Percentiles rank a stretch among this genome's conserved stretches.
Evolutionary conservation across 2,329 filamentous ascomycete genomes (phyloP).

Genomic region (Lecanicillium sp.): DNA sequence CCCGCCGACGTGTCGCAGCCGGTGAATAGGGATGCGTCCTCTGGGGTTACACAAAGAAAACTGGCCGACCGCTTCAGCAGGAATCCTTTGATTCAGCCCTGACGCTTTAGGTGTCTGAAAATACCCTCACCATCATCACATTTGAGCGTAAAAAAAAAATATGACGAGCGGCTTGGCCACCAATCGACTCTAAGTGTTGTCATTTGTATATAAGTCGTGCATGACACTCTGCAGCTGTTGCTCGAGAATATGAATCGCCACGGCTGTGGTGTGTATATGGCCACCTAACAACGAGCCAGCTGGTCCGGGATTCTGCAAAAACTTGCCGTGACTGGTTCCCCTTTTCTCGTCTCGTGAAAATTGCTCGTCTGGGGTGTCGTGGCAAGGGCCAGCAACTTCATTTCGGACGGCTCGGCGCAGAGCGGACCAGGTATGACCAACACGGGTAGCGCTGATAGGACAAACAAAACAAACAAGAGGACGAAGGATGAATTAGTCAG

Average conservation of each 20-base stretch:
- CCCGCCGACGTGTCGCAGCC: background rate
- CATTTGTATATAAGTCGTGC: background rate
- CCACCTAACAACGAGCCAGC: too few species aligned
- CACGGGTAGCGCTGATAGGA: background rate
- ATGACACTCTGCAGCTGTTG: too few species aligned
- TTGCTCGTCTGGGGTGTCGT: too few species aligned
- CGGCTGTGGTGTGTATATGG: too few species aligned
- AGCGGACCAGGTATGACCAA: conserved; percentile 4
- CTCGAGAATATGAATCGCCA: too few species aligned
- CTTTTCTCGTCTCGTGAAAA: too few species aligned
- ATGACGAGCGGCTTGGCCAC: background rate
- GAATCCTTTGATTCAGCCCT: background rate
- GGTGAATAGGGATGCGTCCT: background rate
- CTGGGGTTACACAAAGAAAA: conserved; percentile 1
- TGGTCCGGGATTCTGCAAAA: too few species aligned
- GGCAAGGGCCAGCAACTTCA: too few species aligned
- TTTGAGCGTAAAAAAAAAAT: background rate
- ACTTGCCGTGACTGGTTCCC: too few species aligned
- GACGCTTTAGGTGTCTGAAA: background rate
- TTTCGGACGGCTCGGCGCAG: background rate
- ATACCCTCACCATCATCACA: background rate
- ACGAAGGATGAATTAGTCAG: too few species aligned
- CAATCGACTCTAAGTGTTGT: too few species aligned
- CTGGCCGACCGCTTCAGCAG: background rate
- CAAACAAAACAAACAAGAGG: background rate